A percentile compares a stretch with the other conserved stretches of the same genome.
These are phyloP conservation scores for Gastrolobium villosum DNA, from an alignment of 306 rosid species.

Conservation along the genomic window DNA sequence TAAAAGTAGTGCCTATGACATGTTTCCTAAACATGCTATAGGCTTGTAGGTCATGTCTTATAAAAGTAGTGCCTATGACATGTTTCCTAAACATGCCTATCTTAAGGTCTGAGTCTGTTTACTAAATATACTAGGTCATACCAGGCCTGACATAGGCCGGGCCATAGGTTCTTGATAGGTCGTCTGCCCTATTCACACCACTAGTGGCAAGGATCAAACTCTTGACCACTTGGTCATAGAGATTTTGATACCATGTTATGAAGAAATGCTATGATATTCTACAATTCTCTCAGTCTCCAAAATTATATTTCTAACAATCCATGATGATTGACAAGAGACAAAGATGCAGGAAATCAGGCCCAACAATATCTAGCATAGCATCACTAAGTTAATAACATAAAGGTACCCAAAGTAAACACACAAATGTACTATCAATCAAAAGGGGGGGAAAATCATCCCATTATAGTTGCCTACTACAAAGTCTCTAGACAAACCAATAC, in stretches of 20 bases:
- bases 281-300: neutral
- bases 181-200: too few relatives aligned
- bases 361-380: constrained; percentile 23
- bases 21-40: too few relatives aligned
- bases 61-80: too few relatives aligned
- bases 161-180: too few relatives aligned
- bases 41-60: too few relatives aligned
- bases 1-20: too few relatives aligned
- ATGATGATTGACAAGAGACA: constrained; percentile 22
- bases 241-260: constrained; percentile 1
- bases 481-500: constrained; percentile 5
- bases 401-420: constrained; percentile 21
- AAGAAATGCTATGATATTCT: constrained; percentile 28
- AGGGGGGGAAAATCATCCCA: neutral
- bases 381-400: constrained; percentile 18
- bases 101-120: too few relatives aligned
- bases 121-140: too few relatives aligned
- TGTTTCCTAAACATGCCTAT: too few relatives aligned
- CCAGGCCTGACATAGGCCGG: too few relatives aligned
- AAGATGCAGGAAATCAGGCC: constrained; percentile 8
- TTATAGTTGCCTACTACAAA: constrained; percentile 18
- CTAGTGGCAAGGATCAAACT: constrained; percentile 9
- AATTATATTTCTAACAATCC: constrained; percentile 1
- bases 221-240: constrained; percentile 15
- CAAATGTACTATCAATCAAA: constrained; percentile 26